phyloP scores from a whole-genome alignment of 169 alveolate species.

The Eimeria falciformis region DNA sequence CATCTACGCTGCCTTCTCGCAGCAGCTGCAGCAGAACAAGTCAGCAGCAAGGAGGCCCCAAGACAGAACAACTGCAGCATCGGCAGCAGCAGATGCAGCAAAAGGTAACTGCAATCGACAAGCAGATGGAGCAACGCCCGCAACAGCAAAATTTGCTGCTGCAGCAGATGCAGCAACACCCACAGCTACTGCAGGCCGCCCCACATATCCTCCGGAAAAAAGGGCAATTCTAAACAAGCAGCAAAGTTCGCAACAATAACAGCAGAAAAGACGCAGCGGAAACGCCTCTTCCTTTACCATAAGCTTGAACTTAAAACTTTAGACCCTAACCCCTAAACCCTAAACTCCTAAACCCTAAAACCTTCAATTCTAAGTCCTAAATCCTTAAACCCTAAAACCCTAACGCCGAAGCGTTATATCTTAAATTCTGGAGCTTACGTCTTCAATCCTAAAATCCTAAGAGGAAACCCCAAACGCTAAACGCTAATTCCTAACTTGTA shows the following conservation, averaged over 20 bases:
- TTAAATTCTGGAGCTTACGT: too few relatives aligned
- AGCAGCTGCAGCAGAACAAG: slow-evolving; percentile 36
- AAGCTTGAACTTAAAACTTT: too few relatives aligned
- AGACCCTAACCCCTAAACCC: too few relatives aligned
- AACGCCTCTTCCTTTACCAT: too few relatives aligned
- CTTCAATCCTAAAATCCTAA: too few relatives aligned
- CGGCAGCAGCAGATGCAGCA: slow-evolving; percentile 26
- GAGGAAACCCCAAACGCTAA: too few relatives aligned
- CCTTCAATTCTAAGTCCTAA: too few relatives aligned
- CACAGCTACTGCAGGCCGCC: slow-evolving; percentile 33
- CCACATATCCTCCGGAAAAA: background rate
- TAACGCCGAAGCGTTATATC: too few relatives aligned
- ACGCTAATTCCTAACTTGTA: too few relatives aligned
- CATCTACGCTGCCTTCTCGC: background rate
- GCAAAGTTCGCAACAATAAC: background rate
- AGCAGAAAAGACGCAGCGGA: too few relatives aligned
- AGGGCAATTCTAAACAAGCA: background rate
- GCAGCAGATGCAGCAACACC: slow-evolving; percentile 4
- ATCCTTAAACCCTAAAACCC: too few relatives aligned
- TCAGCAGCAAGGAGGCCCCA: background rate
- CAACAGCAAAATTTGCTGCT: slow-evolving; percentile 30
- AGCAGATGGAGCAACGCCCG: background rate
- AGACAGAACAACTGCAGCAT: background rate
- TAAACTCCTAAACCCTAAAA: too few relatives aligned
- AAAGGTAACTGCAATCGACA: background rate